A percentile compares a stretch with the other conserved stretches of the same genome.
Conservation (phyloP, 352 stramenopile genomes). For the Phytophthora macrochlamydospora region DNA sequence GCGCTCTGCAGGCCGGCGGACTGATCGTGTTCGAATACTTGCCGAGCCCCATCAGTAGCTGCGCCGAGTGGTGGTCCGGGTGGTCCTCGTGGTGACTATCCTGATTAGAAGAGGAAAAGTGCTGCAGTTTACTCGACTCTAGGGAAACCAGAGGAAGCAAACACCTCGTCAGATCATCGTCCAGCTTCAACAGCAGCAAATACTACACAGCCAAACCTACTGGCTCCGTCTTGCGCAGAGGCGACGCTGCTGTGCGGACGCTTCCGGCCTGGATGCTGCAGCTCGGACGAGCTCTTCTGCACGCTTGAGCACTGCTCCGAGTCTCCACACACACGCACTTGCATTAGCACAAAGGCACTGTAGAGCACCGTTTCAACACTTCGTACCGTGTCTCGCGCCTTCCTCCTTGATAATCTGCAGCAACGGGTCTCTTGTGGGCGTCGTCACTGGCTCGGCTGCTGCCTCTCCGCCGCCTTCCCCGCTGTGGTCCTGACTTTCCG, state of each 20-base stretch:
- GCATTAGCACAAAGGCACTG: slow-evolving; percentile 21
- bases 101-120: slow-evolving; percentile 25
- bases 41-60: slow-evolving; percentile 62
- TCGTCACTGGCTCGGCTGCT: slow-evolving; percentile 2
- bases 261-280: slow-evolving; percentile 14
- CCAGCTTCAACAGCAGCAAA: too few relatives aligned
- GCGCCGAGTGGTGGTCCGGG: slow-evolving; percentile 52
- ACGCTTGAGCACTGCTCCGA: slow-evolving; percentile 25
- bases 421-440: slow-evolving; percentile 13
- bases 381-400: slow-evolving; percentile 24
- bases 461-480: slow-evolving; percentile 6
- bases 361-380: neutral
- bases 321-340: slow-evolving; percentile 20
- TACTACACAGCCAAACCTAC: slow-evolving; percentile 8
- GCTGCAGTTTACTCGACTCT: slow-evolving; percentile 39
- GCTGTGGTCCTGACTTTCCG: slow-evolving; percentile 11
- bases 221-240: slow-evolving; percentile 23
- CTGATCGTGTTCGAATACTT: slow-evolving; percentile 28
- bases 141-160: slow-evolving; percentile 1
- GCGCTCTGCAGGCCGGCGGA: slow-evolving; percentile 16
- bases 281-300: slow-evolving; percentile 5
- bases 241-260: slow-evolving; percentile 32
- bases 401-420: slow-evolving; percentile 33
- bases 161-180: neutral
- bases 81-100: slow-evolving; percentile 19